Conservation (phyloP, 163 green algal species). For the Chlorella variabilis region DNA sequence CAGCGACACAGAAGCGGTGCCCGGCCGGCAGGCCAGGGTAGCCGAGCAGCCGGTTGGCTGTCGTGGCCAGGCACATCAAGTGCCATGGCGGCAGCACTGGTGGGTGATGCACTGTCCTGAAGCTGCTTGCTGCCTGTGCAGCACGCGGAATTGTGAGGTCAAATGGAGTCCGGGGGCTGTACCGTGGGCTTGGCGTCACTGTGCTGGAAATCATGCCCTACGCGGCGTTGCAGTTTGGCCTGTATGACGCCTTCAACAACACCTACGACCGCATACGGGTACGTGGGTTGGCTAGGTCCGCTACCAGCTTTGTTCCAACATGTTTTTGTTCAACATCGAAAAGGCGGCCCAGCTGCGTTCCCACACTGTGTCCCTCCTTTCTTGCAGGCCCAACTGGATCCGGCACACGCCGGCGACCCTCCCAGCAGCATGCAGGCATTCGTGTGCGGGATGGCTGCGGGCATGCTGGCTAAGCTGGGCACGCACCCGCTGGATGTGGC, state of each 20-base stretch:
- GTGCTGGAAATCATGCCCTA: constrained; percentile 99
- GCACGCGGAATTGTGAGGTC: constrained; percentile 72
- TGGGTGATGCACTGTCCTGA: no score
- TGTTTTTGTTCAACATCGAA: no score
- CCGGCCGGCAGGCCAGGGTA: no score
- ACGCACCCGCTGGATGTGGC: constrained; percentile 96
- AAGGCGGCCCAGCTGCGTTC: no score
- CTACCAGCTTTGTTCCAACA: no score
- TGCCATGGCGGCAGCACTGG: no score
- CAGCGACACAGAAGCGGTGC: no score
- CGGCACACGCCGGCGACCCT: neutral
- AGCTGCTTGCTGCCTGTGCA: no score
- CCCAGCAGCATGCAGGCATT: constrained; percentile 54
- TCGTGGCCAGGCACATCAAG: no score
- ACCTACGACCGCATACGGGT: constrained; percentile 37
- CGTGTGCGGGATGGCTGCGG: constrained; percentile 77
- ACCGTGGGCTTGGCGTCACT: constrained; percentile 90
- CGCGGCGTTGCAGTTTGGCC: constrained; percentile 92
- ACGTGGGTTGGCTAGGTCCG: no score
- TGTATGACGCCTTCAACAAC: constrained; percentile 79
- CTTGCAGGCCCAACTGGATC: neutral
- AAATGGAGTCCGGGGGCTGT: constrained; percentile 85
- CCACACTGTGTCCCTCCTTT: no score
- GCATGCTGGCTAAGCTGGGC: constrained; percentile 80
- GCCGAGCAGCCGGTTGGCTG: no score